These are phyloP conservation scores for Nemania sp. DNA, from an alignment of 2,329 filamentous ascomycete genomes.

Conservation along the genomic window DNA sequence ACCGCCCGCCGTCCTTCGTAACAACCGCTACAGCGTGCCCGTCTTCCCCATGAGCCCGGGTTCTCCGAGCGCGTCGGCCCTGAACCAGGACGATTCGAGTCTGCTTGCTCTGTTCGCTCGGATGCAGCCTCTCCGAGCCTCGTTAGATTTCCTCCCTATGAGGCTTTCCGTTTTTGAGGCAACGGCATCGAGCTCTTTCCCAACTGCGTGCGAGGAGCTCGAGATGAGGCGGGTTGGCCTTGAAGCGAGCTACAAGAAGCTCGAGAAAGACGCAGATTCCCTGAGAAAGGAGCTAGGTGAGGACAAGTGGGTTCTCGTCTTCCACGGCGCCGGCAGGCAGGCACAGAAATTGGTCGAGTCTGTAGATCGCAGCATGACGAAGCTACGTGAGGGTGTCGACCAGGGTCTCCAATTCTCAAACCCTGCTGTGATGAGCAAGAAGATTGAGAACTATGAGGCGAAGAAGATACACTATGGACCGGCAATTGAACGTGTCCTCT, in stretches of 20 bases:
- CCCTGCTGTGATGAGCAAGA: slow-evolving; percentile 72
- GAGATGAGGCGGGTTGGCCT: slow-evolving; percentile 74
- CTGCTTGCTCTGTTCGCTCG: slow-evolving; percentile 88
- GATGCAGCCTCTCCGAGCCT: slow-evolving; percentile 92
- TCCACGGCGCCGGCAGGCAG: slow-evolving; percentile 87
- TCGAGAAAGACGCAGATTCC: slow-evolving; percentile 88
- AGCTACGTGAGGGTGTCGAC: slow-evolving; percentile 81
- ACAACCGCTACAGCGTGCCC: slow-evolving; percentile 71
- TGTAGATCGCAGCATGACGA: slow-evolving; percentile 82
- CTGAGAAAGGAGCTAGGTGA: slow-evolving; percentile 89
- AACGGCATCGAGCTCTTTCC: slow-evolving; percentile 78
- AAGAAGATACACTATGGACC: slow-evolving; percentile 95
- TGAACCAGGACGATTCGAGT: slow-evolving; percentile 80
- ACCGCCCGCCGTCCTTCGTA: slow-evolving; percentile 61
- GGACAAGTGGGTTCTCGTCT: slow-evolving; percentile 94
- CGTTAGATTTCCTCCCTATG: slow-evolving; percentile 95
- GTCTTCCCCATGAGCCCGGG: slow-evolving; percentile 66
- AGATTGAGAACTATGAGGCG: slow-evolving; percentile 89
- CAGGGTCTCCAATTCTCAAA: slow-evolving; percentile 74
- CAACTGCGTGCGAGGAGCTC: slow-evolving; percentile 87
- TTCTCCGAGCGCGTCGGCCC: slow-evolving; percentile 61
- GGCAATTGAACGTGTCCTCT: slow-evolving; percentile 86
- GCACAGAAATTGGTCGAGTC: slow-evolving; percentile 97
- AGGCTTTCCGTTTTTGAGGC: slow-evolving; percentile 83
- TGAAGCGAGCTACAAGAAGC: slow-evolving; percentile 83